Evolutionary conservation across 1,139 yeast species (phyloP), one percentile per base, ranked within the genome.

Genomic region (Debaryomyces psychrophilus): DNA sequence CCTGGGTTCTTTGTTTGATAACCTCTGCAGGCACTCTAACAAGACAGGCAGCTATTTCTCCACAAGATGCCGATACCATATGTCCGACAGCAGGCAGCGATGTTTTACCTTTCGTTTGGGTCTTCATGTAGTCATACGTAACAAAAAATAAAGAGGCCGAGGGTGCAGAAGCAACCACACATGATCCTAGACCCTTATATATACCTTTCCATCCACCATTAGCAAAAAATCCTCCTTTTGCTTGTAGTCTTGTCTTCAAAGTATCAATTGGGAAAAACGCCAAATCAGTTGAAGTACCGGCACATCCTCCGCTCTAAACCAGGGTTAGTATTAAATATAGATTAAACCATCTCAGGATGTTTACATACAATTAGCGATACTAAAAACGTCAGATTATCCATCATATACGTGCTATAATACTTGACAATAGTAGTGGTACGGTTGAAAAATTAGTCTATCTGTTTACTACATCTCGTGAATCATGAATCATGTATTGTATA

Each of bases 11-110:
- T 66, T 93, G 99, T 65, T 95, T 93, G 59, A 93, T 83, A 29
- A 93, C 96, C 61, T 93, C 99, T 0, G 96, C 96, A 0, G 99
- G 99, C 0, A 95, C 99, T 48, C 99, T 76, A 1, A 93, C 95
- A 46, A 87, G 67, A 61, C 99, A 93, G 0, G 99, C 99, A 1
- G 95, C 87, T 8, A 92, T 73, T 62, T 93, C 99, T 43, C 99
- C 99, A 26, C 83, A 62, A 1, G 96, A 85, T 0, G 98, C 97
- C 11, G 95, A 77, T 3, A 81, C 53, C 98, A 93, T 92, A 61
- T 93, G 98, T 49, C 73, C 63, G n/a, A 76, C 57, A 0, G 73
- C 61, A 7, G 85, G 81, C 51, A 62, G 62, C 26, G 46, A 43
- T 17, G 68, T 52, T 42, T 52, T 55, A 41, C 63, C 68, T 39